These are phyloP conservation scores for Dalbergia oliveri DNA, from an alignment of 306 rosid genomes.

Conservation along the genomic window DNA sequence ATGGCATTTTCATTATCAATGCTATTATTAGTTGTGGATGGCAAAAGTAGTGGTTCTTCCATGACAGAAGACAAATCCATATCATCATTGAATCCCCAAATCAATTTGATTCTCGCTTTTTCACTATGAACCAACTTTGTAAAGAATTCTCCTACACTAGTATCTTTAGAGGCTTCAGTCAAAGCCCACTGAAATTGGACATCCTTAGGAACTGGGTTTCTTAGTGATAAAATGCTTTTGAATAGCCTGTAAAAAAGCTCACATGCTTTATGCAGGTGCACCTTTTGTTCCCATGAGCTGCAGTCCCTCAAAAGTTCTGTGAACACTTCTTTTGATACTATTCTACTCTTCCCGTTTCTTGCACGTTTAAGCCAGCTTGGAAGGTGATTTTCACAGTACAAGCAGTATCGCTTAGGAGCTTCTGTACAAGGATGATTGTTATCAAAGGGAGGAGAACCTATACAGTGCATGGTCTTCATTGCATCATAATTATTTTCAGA, in stretches of 20 bases:
- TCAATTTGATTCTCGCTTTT: slow-evolving; percentile 71
- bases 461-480: slow-evolving; percentile 61
- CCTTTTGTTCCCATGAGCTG: slow-evolving; percentile 68
- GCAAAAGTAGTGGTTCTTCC: slow-evolving; percentile 69
- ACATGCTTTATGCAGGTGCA: slow-evolving; percentile 85
- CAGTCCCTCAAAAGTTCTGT: slow-evolving; percentile 85
- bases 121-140: slow-evolving; percentile 77
- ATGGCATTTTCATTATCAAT: slow-evolving; percentile 61
- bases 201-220: slow-evolving; percentile 94
- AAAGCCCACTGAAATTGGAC: slow-evolving; percentile 98
- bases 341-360: slow-evolving; percentile 96
- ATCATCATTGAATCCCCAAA: slow-evolving; percentile 84
- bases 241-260: slow-evolving; percentile 95
- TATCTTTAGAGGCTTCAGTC: slow-evolving; percentile 85
- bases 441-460: slow-evolving; percentile 74
- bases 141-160: slow-evolving; percentile 71
- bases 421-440: slow-evolving; percentile 76
- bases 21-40: slow-evolving; percentile 54
- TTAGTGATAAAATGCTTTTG: slow-evolving; percentile 87
- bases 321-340: slow-evolving; percentile 91
- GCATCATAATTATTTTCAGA: slow-evolving; percentile 56
- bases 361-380: slow-evolving; percentile 99
- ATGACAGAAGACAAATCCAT: slow-evolving; percentile 56
- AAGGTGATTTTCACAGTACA: slow-evolving; percentile 91
- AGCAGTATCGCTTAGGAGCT: slow-evolving; percentile 77